These are phyloP conservation scores for Tuber melanosporum DNA, from an alignment of 495 filamentous ascomycete species.

Conservation along the genomic window DNA sequence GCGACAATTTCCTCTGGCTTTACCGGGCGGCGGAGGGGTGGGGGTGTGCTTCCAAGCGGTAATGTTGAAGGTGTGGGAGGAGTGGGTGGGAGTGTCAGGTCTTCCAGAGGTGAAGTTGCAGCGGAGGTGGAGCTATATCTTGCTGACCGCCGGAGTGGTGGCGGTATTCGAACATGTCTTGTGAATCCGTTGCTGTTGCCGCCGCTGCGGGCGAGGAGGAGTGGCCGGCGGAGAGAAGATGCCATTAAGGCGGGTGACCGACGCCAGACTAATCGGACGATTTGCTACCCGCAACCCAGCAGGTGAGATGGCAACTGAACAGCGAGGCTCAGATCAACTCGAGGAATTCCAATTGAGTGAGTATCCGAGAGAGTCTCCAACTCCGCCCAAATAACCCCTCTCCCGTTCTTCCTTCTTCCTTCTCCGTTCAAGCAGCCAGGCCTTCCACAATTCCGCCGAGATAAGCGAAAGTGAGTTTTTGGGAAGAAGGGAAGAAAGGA, in stretches of 20 bases:
- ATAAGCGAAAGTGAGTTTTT: not conserved
- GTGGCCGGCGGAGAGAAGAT: not conserved
- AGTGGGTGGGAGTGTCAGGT: not conserved
- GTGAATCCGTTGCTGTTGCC: not conserved
- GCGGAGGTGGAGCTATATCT: constrained; percentile 18
- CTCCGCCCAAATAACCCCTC: not conserved
- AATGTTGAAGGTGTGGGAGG: constrained; percentile 3
- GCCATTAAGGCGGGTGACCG: not conserved
- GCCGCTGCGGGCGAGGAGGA: not conserved
- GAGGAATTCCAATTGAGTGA: not conserved
- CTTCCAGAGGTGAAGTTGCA: constrained; percentile 3
- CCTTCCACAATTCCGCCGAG: not conserved
- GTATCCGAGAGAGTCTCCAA: not conserved
- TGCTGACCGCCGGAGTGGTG: not conserved
- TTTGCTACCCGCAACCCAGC: not conserved
- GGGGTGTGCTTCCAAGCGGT: constrained; percentile 9
- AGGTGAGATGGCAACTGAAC: not conserved
- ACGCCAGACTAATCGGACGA: not conserved
- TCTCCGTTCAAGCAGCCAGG: not conserved
- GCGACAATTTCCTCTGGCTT: constrained; percentile 35
- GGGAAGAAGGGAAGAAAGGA: not conserved
- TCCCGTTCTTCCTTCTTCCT: not conserved
- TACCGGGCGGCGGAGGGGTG: constrained; percentile 16
- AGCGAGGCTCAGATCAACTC: not conserved
- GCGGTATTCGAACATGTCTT: not conserved